Evolutionary conservation across 2,329 filamentous ascomycete genomes (phyloP).

Genomic region (Fonsecaea pugnacius): DNA sequence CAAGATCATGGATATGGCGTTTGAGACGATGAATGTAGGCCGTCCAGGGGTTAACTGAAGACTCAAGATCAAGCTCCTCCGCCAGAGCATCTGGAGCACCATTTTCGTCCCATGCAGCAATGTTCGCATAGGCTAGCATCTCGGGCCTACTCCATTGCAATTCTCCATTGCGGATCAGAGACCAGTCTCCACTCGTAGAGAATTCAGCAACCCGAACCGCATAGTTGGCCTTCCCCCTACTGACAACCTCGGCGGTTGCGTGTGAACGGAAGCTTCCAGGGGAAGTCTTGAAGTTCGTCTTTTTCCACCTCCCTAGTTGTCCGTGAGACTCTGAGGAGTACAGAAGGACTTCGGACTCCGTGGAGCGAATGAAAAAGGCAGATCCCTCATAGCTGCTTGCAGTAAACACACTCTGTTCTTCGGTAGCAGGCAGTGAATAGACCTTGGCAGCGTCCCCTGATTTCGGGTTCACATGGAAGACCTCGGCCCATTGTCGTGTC

Average conservation of each 20-base stretch:
- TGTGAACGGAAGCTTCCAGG: slow-evolving; percentile 50
- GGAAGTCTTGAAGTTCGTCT: slow-evolving; percentile 49
- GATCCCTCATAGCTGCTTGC: slow-evolving; percentile 77
- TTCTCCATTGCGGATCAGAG: slow-evolving; percentile 80
- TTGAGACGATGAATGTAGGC: slow-evolving; percentile 89
- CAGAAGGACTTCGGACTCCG: slow-evolving; percentile 72
- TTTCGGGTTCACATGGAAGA: slow-evolving; percentile 80
- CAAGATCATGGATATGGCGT: slow-evolving; percentile 78
- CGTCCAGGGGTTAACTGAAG: slow-evolving; percentile 74
- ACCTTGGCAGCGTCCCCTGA: slow-evolving; percentile 72
- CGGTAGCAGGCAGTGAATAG: slow-evolving; percentile 75
- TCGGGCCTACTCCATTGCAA: slow-evolving; percentile 80
- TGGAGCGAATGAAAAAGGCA: slow-evolving; percentile 86
- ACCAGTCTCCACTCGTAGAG: slow-evolving; percentile 72
- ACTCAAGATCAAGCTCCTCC: slow-evolving; percentile 81
- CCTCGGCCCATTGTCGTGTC: slow-evolving; percentile 75
- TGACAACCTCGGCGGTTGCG: slow-evolving; percentile 79
- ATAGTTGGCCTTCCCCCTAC: slow-evolving; percentile 68
- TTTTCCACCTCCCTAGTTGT: slow-evolving; percentile 74
- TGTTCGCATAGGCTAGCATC: slow-evolving; percentile 76
- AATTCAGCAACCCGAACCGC: slow-evolving; percentile 78
- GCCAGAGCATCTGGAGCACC: slow-evolving; percentile 74
- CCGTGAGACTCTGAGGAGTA: slow-evolving; percentile 76
- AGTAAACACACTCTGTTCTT: slow-evolving; percentile 75
- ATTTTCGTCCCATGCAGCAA: slow-evolving; percentile 79